A percentile compares a stretch with the other conserved stretches of the same genome.
phyloP scores from a whole-genome alignment of 495 filamentous ascomycete species.

The Penicillium atrosanguineum region DNA sequence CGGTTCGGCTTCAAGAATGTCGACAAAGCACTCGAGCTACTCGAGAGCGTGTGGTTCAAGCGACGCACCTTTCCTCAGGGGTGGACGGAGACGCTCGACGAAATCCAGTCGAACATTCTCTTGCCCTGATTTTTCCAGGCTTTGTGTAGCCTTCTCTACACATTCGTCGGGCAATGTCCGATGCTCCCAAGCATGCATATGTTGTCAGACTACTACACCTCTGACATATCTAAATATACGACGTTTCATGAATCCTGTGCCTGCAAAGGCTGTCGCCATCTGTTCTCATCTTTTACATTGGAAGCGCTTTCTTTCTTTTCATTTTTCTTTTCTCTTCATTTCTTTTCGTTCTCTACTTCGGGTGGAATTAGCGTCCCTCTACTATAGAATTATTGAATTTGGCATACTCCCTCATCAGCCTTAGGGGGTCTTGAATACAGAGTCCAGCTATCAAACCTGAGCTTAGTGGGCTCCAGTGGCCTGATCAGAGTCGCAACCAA shows the following conservation, averaged over 20 bases:
- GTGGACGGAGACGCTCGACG: slow-evolving; percentile 39
- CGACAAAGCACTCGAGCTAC: slow-evolving; percentile 33
- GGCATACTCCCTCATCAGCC: background rate
- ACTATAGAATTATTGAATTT: background rate
- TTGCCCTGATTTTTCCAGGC: background rate
- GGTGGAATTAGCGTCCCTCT: background rate
- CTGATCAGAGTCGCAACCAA: background rate
- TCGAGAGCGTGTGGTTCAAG: slow-evolving; percentile 40
- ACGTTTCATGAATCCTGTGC: background rate
- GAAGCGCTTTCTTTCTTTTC: background rate
- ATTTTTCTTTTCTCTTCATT: background rate
- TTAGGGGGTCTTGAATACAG: no score
- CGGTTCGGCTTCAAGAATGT: slow-evolving; percentile 44
- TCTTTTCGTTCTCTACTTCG: no score
- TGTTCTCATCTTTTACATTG: background rate
- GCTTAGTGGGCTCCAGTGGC: no score
- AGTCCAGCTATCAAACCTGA: no score
- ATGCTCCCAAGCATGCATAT: background rate
- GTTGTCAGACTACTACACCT: background rate
- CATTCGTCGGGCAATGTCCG: background rate
- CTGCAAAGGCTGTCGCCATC: background rate
- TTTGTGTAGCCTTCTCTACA: background rate
- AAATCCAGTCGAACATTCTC: slow-evolving; percentile 37
- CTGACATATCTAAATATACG: background rate
- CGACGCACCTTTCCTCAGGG: slow-evolving; percentile 36